These are phyloP conservation scores for Eimeria acervulina DNA, from an alignment of 169 alveolate genomes.

Conservation along the genomic window DNA sequence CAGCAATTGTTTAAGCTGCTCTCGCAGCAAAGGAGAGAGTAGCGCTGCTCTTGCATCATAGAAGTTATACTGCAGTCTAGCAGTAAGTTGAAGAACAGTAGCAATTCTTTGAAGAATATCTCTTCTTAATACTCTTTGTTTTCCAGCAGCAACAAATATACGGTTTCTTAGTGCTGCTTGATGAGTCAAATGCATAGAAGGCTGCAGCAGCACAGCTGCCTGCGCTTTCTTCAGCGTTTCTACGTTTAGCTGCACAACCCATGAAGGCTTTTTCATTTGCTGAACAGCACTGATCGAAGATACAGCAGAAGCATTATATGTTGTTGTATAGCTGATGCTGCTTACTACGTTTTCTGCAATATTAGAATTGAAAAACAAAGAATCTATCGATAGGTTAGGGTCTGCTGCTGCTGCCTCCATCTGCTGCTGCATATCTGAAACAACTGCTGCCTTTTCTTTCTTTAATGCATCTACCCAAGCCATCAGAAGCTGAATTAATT, in stretches of 20 bases:
- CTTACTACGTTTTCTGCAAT: neutral
- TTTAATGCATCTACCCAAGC: neutral
- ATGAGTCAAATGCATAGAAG: neutral
- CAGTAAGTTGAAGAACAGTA: neutral
- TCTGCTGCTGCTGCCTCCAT: neutral
- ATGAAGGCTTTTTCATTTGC: neutral
- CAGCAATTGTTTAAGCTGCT: neutral
- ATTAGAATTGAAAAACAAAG: neutral
- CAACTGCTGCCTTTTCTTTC: neutral
- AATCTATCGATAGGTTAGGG: neutral
- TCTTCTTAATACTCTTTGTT: neutral
- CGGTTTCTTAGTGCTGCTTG: neutral
- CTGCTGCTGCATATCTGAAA: neutral
- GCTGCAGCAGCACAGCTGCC: neutral
- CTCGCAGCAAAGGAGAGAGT: neutral
- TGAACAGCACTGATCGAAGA: slow-evolving; percentile 1
- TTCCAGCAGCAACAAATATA: neutral
- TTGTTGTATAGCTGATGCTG: neutral
- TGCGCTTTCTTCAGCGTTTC: neutral
- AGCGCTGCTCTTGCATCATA: neutral
- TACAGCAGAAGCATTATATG: neutral
- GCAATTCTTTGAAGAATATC: neutral
- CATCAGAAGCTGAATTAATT: neutral
- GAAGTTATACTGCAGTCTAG: neutral
- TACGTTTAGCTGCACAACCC: neutral